These are phyloP conservation scores for Vigna nakashimae DNA, from an alignment of 306 rosid genomes.

Conservation along the genomic window DNA sequence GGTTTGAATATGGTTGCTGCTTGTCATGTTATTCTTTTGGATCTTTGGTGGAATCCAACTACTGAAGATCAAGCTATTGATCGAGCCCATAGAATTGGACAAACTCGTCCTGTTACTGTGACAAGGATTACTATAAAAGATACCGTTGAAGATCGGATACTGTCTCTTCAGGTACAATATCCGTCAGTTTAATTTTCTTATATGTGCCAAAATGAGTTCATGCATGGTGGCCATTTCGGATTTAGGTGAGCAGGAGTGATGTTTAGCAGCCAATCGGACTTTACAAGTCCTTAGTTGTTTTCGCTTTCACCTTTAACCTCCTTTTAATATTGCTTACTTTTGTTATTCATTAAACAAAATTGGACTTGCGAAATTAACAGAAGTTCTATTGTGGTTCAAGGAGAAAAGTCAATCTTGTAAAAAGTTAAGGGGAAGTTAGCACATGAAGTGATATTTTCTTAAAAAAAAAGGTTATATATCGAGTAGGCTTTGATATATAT, in stretches of 20 bases:
- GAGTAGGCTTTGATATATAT: conserved; percentile 22
- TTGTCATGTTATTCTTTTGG: conserved; percentile 93
- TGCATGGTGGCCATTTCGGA: conserved; percentile 14
- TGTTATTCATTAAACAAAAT: background rate
- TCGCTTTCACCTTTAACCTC: background rate
- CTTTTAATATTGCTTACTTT: background rate
- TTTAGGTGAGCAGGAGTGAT: conserved; percentile 35
- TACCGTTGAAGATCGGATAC: conserved; percentile 94
- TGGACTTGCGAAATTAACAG: background rate
- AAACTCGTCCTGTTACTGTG: conserved; percentile 97
- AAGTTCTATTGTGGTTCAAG: background rate
- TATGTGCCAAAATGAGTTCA: conserved; percentile 16
- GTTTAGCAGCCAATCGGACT: conserved; percentile 25
- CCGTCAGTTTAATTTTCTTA: conserved; percentile 21
- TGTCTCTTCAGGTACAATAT: conserved; percentile 82
- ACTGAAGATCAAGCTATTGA: conserved; percentile 99
- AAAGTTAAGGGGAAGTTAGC: conserved; percentile 5
- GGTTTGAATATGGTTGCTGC: conserved; percentile 99
- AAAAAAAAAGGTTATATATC: background rate
- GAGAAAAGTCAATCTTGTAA: background rate
- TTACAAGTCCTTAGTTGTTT: conserved; percentile 27
- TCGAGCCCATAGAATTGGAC: conserved; percentile 98
- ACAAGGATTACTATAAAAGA: conserved; percentile 85
- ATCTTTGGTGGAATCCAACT: conserved; percentile 99
- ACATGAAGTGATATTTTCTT: background rate